Evolutionary conservation across 1,284 basidiomycete genomes (phyloP).

Genomic region (Amylostereum areolatum): DNA sequence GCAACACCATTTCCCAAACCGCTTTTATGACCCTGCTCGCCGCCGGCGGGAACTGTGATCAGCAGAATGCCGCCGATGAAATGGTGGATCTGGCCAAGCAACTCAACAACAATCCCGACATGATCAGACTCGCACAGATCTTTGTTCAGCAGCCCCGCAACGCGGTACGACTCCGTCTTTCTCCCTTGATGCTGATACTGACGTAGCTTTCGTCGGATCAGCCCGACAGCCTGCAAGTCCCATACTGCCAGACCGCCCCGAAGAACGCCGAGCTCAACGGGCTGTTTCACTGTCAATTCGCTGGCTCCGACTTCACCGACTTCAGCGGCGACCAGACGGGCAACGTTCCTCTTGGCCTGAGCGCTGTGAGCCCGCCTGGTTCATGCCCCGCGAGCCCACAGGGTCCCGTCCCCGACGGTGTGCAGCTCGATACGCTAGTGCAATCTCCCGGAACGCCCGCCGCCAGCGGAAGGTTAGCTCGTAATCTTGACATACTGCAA

Average conservation of each 20-base stretch:
- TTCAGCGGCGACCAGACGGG: constrained; percentile 28
- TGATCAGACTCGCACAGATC: constrained; percentile 54
- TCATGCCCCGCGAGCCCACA: constrained; percentile 33
- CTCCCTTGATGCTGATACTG: background rate
- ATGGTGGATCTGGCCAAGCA: constrained; percentile 61
- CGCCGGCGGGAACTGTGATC: constrained; percentile 49
- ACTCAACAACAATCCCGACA: constrained; percentile 45
- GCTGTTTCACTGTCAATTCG: constrained; percentile 39
- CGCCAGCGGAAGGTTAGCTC: too few species aligned
- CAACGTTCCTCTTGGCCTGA: constrained; percentile 32
- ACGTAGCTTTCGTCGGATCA: constrained; percentile 8
- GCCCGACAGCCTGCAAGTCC: constrained; percentile 30
- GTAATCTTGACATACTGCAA: too few species aligned
- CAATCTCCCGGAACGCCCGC: constrained; percentile 1
- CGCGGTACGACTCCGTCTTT: constrained; percentile 21
- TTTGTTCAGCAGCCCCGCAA: constrained; percentile 56
- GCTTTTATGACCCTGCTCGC: constrained; percentile 50
- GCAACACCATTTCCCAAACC: constrained; percentile 46
- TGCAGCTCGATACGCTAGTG: constrained; percentile 34
- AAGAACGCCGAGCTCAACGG: constrained; percentile 34
- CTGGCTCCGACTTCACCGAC: constrained; percentile 23
- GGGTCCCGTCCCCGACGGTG: constrained; percentile 42
- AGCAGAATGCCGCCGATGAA: constrained; percentile 54
- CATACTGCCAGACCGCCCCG: constrained; percentile 32
- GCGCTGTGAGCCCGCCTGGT: constrained; percentile 26